These are phyloP conservation scores for Gorgonomyces haynaldii DNA, from an alignment of 192 early-diverging fungal genomes.

Conservation along the genomic window DNA sequence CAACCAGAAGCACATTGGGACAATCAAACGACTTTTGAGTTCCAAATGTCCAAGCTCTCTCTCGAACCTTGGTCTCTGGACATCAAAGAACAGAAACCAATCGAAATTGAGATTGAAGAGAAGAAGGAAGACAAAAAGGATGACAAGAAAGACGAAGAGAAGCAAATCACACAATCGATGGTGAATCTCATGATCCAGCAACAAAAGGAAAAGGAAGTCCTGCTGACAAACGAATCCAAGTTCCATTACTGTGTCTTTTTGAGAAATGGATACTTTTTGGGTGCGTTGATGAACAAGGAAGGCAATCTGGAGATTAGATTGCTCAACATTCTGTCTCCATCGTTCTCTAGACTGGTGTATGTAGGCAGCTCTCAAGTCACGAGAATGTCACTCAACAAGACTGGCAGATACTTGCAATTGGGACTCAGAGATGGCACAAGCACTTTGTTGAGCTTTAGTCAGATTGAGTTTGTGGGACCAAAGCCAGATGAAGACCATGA, in stretches of 20 bases:
- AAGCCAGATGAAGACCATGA: conserved; percentile 23
- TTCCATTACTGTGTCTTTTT: conserved; percentile 29
- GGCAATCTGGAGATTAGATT: conserved; percentile 37
- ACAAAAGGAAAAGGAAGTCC: conserved; percentile 5
- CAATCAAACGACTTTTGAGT: conserved; percentile 27
- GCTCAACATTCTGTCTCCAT: conserved; percentile 28
- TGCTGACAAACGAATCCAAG: conserved; percentile 20
- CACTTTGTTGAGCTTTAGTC: conserved; percentile 30
- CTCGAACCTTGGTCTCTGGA: conserved; percentile 29
- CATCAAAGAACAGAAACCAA: conserved; percentile 14
- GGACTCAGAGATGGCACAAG: conserved; percentile 31
- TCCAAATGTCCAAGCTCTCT: conserved; percentile 7
- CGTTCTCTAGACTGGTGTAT: conserved; percentile 22
- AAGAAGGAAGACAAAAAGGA: conserved; percentile 8
- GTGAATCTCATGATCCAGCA: background rate
- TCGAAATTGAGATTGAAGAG: background rate
- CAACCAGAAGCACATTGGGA: conserved; percentile 23
- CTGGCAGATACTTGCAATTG: conserved; percentile 31
- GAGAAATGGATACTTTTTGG: conserved; percentile 39
- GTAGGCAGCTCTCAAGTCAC: conserved; percentile 22
- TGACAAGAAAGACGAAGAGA: conserved; percentile 3
- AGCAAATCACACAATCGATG: background rate
- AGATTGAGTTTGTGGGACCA: no score
- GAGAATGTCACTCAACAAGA: conserved; percentile 22
- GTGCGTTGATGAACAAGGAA: conserved; percentile 33